phyloP scores from a whole-genome alignment of 805 yeast species.

The Spathaspora passalidarum region DNA sequence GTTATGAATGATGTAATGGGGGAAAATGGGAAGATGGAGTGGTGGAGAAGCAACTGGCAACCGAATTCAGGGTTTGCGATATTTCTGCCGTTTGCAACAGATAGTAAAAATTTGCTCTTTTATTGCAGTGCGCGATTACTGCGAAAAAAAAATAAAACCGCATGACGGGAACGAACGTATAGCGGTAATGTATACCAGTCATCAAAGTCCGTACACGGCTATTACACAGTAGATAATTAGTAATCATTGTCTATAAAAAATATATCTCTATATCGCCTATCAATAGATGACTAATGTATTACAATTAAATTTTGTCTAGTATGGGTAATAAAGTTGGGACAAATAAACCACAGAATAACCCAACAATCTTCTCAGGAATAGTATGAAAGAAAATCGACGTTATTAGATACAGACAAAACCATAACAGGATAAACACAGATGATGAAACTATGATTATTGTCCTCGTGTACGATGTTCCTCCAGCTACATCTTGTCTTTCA shows the following conservation, averaged over 20 bases:
- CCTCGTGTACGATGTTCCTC: neutral
- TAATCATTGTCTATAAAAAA: too few relatives aligned
- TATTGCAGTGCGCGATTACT: neutral
- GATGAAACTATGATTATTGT: neutral
- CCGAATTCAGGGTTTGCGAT: neutral
- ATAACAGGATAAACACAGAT: constrained; percentile 19
- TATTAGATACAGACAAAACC: constrained; percentile 40
- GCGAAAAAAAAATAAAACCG: neutral
- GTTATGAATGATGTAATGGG: neutral
- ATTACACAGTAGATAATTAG: too few relatives aligned
- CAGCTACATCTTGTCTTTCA: neutral
- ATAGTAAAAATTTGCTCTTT: neutral
- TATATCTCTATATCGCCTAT: neutral
- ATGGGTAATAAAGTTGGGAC: constrained; percentile 19
- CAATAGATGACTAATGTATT: neutral
- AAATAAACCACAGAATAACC: constrained; percentile 36
- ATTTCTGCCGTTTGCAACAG: neutral
- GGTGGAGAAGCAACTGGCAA: neutral
- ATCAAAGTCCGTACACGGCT: too few relatives aligned
- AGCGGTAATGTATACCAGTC: too few relatives aligned
- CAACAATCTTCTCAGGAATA: constrained; percentile 42
- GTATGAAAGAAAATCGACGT: constrained; percentile 53
- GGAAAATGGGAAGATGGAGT: too few relatives aligned
- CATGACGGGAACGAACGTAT: too few relatives aligned
- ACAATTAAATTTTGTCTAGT: neutral